Evolutionary conservation across 306 rosid species (phyloP).

Genomic region (Argentina anserina): DNA sequence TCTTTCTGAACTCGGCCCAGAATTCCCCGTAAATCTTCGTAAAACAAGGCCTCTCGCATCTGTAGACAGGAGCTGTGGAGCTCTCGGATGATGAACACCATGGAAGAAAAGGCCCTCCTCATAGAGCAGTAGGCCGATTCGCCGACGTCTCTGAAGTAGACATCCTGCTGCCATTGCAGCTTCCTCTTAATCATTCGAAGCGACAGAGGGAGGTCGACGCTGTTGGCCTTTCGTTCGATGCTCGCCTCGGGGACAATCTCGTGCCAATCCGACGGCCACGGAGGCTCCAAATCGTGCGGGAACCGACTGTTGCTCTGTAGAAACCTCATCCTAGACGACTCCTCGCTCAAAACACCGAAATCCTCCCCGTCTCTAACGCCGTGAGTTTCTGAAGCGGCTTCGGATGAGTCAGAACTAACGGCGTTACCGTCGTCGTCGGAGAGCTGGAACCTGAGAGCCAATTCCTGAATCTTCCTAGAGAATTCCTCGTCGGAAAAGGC

Average conservation of each 20-base stretch:
- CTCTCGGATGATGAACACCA: constrained; percentile 89
- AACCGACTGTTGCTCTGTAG: not conserved
- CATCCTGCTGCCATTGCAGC: constrained; percentile 59
- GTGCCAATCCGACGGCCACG: constrained; percentile 58
- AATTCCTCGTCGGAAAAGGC: constrained; percentile 80
- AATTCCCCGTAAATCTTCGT: constrained; percentile 72
- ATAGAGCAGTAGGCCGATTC: constrained; percentile 72
- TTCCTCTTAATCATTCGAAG: constrained; percentile 77
- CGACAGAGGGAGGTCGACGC: constrained; percentile 80
- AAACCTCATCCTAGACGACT: constrained; percentile 3
- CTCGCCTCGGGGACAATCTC: constrained; percentile 46
- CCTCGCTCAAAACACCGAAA: constrained; percentile 6
- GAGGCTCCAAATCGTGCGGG: constrained; percentile 31
- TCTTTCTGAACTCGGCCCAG: constrained; percentile 70
- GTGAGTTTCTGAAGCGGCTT: not conserved
- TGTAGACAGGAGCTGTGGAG: constrained; percentile 73
- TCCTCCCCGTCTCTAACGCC: not conserved
- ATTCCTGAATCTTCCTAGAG: constrained; percentile 63
- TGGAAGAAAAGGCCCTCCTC: constrained; percentile 73
- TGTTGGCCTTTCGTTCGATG: constrained; percentile 78
- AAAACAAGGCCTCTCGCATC: constrained; percentile 65
- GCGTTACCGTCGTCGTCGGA: constrained; percentile 3
- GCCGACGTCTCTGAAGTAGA: constrained; percentile 47
- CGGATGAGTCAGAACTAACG: constrained; percentile 29
- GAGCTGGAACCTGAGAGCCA: constrained; percentile 59